Percentiles rank a stretch among this genome's conserved stretches.
These are phyloP conservation scores for Prunus davidiana DNA, from an alignment of 306 rosid species.

Conservation along the genomic window DNA sequence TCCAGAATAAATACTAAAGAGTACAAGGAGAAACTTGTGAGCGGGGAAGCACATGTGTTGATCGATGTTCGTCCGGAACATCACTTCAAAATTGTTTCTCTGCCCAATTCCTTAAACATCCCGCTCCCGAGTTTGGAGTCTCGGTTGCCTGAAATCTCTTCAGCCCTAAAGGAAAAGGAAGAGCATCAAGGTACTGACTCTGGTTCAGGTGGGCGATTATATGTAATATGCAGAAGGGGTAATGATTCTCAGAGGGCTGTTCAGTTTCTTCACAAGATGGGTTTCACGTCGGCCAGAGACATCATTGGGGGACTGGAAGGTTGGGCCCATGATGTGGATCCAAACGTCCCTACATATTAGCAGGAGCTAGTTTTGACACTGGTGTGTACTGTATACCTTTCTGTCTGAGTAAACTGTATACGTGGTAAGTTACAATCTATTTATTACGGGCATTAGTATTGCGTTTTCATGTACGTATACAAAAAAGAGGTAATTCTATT, in stretches of 20 bases:
- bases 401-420: neutral
- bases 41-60: conserved; percentile 61
- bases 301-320: conserved; percentile 81
- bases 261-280: conserved; percentile 67
- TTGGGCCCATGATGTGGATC: conserved; percentile 78
- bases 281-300: conserved; percentile 73
- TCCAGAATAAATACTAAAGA: conserved; percentile 75
- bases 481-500: neutral
- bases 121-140: conserved; percentile 69
- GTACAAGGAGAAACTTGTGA: conserved; percentile 46
- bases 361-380: neutral
- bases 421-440: neutral
- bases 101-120: conserved; percentile 76
- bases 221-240: conserved; percentile 86
- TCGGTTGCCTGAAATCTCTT: conserved; percentile 50
- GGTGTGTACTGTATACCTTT: neutral
- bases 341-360: conserved; percentile 59
- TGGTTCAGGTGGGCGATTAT: conserved; percentile 30
- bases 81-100: conserved; percentile 86
- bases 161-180: conserved; percentile 33
- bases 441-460: neutral
- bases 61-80: conserved; percentile 83
- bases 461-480: neutral
- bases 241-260: conserved; percentile 98
- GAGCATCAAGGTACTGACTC: conserved; percentile 4